Evolutionary conservation across 495 filamentous ascomycete species (phyloP), one percentile per base, ranked within the genome.

Genomic region (Penicillium robsamsonii): DNA sequence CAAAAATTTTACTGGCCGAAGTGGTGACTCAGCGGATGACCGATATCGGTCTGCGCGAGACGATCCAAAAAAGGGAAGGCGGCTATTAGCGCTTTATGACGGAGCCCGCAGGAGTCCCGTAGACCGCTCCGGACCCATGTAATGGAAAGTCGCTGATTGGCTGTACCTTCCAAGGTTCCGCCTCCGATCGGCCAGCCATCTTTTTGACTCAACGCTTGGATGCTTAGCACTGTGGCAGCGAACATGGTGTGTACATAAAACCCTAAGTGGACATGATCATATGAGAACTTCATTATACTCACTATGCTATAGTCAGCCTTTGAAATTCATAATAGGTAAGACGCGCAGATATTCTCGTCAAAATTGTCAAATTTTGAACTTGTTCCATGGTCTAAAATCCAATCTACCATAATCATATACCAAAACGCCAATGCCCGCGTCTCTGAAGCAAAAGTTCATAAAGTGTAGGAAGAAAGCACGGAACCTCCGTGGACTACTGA

Each of bases 31-130:
- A 22, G 17, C 15, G 29, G 46, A 31, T 15, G 7, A 12, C 65
- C 66, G 64, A 69, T 59, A 50, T 64, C 63, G 66, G 63, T 41
- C 18, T 38, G 30, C 7, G 9, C n/a, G 29, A 8, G 3, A 41
- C 29, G 2, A 31, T 20, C 8, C 31, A 47, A 58, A 62, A 65
- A 63, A 46, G 51, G 35, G 35, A 42, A 44, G 42, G 42, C 66
- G 66, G 66, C 48, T 66, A 62, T 20, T 37, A 31, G 51, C 65
- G 65, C 63, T 66, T 68, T 44, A 17, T 53, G 59, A 55, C 62
- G 59, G 65, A 33, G 25, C 25, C 25, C 25, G 25, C 25, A 27
- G 25, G 25, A 27, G 25, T 27, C 40, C 40, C 41, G 31, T 42
- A 27, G 37, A 49, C 55, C 58, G 51, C 42, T 43, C 52, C 46